These are phyloP conservation scores for Fusarium avenaceum DNA, from an alignment of 2,329 filamentous ascomycete genomes.

Conservation along the genomic window DNA sequence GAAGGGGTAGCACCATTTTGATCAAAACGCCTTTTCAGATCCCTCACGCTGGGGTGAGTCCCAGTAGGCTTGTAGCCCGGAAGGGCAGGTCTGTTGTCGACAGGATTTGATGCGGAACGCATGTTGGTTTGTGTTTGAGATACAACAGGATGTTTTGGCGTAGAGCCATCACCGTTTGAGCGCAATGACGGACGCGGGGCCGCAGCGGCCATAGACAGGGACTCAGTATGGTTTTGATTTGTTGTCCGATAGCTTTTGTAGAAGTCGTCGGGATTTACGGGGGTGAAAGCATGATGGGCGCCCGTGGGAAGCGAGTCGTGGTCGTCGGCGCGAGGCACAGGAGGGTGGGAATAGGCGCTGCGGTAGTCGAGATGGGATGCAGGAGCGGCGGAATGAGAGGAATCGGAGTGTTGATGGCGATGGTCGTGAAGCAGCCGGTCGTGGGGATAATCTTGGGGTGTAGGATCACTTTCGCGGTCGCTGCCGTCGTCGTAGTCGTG, in stretches of 20 bases:
- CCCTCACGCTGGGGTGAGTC: slow-evolving; percentile 79
- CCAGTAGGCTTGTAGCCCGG: slow-evolving; percentile 52
- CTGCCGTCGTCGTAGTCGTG: slow-evolving; percentile 49
- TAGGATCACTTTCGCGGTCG: slow-evolving; percentile 31
- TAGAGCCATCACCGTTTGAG: slow-evolving; percentile 65
- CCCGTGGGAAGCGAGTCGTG: slow-evolving; percentile 42
- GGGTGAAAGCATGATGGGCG: slow-evolving; percentile 56
- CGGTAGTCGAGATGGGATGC: slow-evolving; percentile 28
- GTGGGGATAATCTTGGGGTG: slow-evolving; percentile 43
- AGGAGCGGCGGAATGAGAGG: slow-evolving; percentile 40
- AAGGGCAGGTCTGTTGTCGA: slow-evolving; percentile 59
- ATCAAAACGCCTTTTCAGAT: slow-evolving; percentile 84
- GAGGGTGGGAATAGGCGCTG: slow-evolving; percentile 43
- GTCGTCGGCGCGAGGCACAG: slow-evolving; percentile 46
- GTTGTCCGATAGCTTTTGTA: slow-evolving; percentile 64
- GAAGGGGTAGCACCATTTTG: slow-evolving; percentile 61
- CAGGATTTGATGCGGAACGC: slow-evolving; percentile 70
- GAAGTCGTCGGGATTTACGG: slow-evolving; percentile 68
- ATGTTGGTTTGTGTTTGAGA: slow-evolving; percentile 57
- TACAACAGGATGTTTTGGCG: slow-evolving; percentile 62
- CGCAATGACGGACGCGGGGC: slow-evolving; percentile 61
- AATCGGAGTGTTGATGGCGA: slow-evolving; percentile 38
- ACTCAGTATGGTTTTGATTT: slow-evolving; percentile 55
- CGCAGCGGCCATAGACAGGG: slow-evolving; percentile 55
- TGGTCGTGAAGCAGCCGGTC: slow-evolving; percentile 41